Evolutionary conservation across 2,329 filamentous ascomycete species (phyloP), one percentile per base, ranked within the genome.

Genomic region (Ophiocordyceps unilateralis): DNA sequence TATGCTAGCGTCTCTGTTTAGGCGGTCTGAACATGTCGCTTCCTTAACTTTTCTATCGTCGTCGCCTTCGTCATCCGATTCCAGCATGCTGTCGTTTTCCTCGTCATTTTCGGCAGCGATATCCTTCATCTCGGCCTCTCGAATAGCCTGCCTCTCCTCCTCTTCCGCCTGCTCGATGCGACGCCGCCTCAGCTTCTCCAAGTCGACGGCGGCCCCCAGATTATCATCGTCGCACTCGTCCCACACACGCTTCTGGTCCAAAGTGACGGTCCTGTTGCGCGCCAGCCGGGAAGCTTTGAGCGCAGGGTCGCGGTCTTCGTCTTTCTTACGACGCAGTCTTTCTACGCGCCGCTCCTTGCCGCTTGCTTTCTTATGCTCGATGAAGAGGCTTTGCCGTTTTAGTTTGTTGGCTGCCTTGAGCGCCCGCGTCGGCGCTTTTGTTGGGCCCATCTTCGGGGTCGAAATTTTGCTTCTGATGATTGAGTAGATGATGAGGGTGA

Each of bases 171-270:
- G 68, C 41, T 72, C 68, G 44, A 78, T 62, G 44, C 69, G 68
- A 54, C 70, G 60, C 50, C 68, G 66, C 63, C 75, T 78, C 51
- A 77, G 57, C 53, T 72, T 66, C 50, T 76, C 70, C 43, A 80
- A 61, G 48, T 80, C 72, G 26, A 79, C 72, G 49, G 66, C 64
- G 14, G 64, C 63, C 48, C 69, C 70, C 6, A 77, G 64, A 41
- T 64, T 70, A 50, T 80, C 74, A 44, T 72, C 72, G 40, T 78
- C 78, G 41, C 75, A 74, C 42, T 88, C 79, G 53, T 95, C 88
- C 85, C 86, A 96, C 26, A 85, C 78, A 58, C 91, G 77, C 68
- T 94, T 94, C 53, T 78, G 76, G 53, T 95, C 88, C 45, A 94
- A 72, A 0, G 86, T 93, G 43, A 76, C 61, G 0, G 91, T 83